phyloP scores from a whole-genome alignment of 1,139 yeast species.

The Eremothecium cymbalariae region DNA sequence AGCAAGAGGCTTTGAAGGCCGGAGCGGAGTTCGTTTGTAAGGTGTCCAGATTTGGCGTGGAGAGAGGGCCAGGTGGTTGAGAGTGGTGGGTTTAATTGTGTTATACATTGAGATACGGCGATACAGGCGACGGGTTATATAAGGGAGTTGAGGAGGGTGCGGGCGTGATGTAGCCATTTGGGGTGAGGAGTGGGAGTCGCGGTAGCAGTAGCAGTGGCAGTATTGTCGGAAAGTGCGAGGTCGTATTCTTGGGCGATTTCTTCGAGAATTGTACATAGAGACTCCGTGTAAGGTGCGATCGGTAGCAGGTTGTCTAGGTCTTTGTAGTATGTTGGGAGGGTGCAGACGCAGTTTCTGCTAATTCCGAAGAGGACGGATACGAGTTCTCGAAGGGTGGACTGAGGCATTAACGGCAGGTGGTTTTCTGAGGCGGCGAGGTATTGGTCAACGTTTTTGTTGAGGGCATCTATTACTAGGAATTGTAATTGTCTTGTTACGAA shows the following conservation, averaged over 20 bases:
- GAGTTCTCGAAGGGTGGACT: constrained; percentile 7
- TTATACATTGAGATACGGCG: no score
- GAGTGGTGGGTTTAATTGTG: no score
- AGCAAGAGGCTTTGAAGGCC: no score
- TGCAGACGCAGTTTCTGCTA: constrained; percentile 11
- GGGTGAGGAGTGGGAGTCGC: not conserved
- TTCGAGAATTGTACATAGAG: constrained; percentile 8
- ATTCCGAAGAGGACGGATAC: constrained; percentile 12
- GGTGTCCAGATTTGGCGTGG: no score
- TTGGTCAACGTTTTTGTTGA: constrained; percentile 5
- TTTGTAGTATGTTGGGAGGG: constrained; percentile 8
- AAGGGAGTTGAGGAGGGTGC: constrained; percentile 1
- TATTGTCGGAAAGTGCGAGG: no score
- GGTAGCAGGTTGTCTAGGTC: constrained; percentile 4
- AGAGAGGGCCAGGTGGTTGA: no score
- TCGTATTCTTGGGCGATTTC: constrained; percentile 4
- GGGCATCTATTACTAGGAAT: constrained; percentile 12
- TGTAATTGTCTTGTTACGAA: constrained; percentile 16
- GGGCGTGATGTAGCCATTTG: constrained; percentile 2
- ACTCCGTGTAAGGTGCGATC: constrained; percentile 8
- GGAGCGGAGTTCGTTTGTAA: no score
- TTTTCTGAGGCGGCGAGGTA: constrained; percentile 2
- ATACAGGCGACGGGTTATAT: constrained; percentile 1
- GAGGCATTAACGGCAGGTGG: not conserved
- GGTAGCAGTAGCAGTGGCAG: not conserved